These are phyloP conservation scores for Backusella mclennaniae DNA, from an alignment of 192 early-diverging fungal species.

Conservation along the genomic window DNA sequence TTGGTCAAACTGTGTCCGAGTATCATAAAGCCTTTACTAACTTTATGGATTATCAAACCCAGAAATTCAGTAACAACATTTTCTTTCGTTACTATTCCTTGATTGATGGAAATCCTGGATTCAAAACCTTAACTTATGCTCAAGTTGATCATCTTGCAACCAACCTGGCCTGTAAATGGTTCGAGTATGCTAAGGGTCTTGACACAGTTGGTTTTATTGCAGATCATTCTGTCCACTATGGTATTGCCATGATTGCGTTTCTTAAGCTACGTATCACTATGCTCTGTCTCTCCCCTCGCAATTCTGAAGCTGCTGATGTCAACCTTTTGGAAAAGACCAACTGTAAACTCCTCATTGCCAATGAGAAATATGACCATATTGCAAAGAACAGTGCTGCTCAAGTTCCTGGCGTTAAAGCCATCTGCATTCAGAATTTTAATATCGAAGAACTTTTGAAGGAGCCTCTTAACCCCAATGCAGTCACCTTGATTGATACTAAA, in stretches of 20 bases:
- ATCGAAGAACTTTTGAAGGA: not conserved
- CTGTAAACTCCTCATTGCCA: not conserved
- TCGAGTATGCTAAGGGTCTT: not conserved
- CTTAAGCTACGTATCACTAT: not conserved
- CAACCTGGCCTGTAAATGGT: slow-evolving; percentile 12
- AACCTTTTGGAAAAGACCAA: slow-evolving; percentile 6
- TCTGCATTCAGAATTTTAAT: not conserved
- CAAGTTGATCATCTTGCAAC: slow-evolving; percentile 15
- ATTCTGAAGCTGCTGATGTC: slow-evolving; percentile 10
- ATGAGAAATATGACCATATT: not conserved
- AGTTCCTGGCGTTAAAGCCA: not conserved
- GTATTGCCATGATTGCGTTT: not conserved
- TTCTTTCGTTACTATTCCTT: not conserved
- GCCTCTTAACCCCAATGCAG: not conserved
- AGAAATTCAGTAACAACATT: not conserved
- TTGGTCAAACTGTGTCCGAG: not conserved
- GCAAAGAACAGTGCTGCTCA: not conserved
- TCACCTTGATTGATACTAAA: not conserved
- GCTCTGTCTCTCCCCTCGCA: slow-evolving; percentile 6
- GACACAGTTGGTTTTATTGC: not conserved
- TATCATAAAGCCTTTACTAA: not conserved
- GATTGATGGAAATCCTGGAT: not conserved
- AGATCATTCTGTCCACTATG: not conserved
- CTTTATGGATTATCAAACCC: not conserved
- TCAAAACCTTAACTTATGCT: slow-evolving; percentile 8